phyloP scores from a whole-genome alignment of 2,329 filamentous ascomycete species.

The Botrytis cinerea region DNA sequence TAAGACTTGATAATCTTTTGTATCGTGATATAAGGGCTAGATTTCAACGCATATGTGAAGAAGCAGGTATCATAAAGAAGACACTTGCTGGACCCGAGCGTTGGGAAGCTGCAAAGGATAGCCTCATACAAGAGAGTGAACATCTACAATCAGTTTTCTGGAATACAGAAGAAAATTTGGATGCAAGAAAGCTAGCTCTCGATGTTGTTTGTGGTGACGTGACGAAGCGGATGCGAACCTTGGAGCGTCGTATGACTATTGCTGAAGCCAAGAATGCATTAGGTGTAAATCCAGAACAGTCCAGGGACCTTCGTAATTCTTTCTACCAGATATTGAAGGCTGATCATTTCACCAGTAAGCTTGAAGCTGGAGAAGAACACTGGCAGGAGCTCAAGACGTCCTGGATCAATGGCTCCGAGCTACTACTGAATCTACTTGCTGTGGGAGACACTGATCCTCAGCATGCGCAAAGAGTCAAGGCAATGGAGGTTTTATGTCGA shows the following conservation, averaged over 20 bases:
- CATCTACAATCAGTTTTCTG: constrained; percentile 66
- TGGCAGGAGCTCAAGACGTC: constrained; percentile 69
- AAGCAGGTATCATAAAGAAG: constrained; percentile 71
- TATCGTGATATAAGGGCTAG: constrained; percentile 67
- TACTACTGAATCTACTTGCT: constrained; percentile 57
- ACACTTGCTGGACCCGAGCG: constrained; percentile 69
- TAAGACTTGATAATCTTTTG: constrained; percentile 61
- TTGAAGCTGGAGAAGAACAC: constrained; percentile 69
- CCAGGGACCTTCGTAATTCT: constrained; percentile 63
- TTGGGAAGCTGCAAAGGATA: constrained; percentile 72
- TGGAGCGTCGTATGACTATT: constrained; percentile 68
- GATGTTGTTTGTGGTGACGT: constrained; percentile 82
- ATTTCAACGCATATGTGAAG: constrained; percentile 71
- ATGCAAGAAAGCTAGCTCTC: constrained; percentile 67
- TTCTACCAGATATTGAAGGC: constrained; percentile 67
- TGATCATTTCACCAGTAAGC: constrained; percentile 70
- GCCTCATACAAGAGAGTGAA: constrained; percentile 62
- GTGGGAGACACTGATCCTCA: constrained; percentile 54
- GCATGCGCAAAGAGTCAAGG: constrained; percentile 59
- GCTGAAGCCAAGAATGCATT: constrained; percentile 73
- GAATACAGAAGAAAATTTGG: constrained; percentile 57
- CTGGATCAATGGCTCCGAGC: constrained; percentile 62
- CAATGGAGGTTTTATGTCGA: constrained; percentile 69
- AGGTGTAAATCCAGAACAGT: constrained; percentile 67
- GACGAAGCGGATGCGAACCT: constrained; percentile 72